phyloP scores from a whole-genome alignment of 306 rosid genomes.

The Cicer arietinum region DNA sequence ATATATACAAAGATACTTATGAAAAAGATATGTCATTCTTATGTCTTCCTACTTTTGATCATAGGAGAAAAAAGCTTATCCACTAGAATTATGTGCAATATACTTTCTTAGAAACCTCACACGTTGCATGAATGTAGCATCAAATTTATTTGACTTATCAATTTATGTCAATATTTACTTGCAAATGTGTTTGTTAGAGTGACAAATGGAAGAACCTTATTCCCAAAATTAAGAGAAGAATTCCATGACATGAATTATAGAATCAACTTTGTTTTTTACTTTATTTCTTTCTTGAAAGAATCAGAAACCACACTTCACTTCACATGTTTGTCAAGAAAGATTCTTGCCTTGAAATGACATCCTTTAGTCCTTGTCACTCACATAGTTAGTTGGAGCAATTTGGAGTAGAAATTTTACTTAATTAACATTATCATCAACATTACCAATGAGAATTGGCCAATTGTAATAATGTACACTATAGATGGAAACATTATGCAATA shows the following conservation, averaged over 20 bases:
- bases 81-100: conserved; percentile 36
- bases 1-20: conserved; percentile 53
- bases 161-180: conserved; percentile 33
- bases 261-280: conserved; percentile 38
- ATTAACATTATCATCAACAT: conserved; percentile 24
- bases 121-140: conserved; percentile 42
- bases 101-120: conserved; percentile 44
- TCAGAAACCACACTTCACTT: conserved; percentile 49
- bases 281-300: conserved; percentile 40
- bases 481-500: conserved; percentile 8
- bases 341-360: conserved; percentile 41
- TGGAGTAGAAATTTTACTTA: conserved; percentile 7
- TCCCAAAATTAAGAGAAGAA: conserved; percentile 48
- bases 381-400: conserved; percentile 38
- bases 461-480: conserved; percentile 7
- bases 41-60: conserved; percentile 43
- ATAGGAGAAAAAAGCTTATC: conserved; percentile 42
- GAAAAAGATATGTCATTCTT: conserved; percentile 50
- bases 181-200: conserved; percentile 45
- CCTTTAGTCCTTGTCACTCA: conserved; percentile 45
- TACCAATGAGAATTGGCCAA: conserved; percentile 27
- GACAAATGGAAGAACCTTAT: conserved; percentile 54
- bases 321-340: conserved; percentile 45
- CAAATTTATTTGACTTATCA: conserved; percentile 49
- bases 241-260: conserved; percentile 43